Percentiles rank a stretch among this genome's conserved stretches.
phyloP scores from a whole-genome alignment of 768 basidiomycete genomes.

The Boletus rubroflammeus region DNA sequence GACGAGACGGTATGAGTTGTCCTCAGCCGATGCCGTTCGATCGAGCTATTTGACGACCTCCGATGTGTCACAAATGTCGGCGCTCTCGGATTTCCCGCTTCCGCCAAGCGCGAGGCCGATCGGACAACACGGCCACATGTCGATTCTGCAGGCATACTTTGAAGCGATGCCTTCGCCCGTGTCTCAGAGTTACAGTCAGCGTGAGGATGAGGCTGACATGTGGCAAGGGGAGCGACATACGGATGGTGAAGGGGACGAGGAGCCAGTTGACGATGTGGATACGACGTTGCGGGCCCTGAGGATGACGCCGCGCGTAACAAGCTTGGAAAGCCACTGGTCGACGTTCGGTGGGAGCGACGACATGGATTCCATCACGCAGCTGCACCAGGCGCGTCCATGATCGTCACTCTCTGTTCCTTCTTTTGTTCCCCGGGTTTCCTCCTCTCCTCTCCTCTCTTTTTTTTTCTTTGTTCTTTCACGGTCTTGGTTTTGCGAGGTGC shows the following conservation, averaged over 20 bases:
- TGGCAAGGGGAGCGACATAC: background rate
- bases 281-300: conserved; percentile 14
- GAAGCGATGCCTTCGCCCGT: conserved; percentile 20
- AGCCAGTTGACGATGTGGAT: conserved; percentile 11
- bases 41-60: conserved; percentile 66
- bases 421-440: no score
- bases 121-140: conserved; percentile 29
- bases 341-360: conserved; percentile 30
- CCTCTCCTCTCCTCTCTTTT: background rate
- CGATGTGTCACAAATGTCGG: conserved; percentile 59
- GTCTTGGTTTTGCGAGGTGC: conserved; percentile 13
- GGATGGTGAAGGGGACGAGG: conserved; percentile 1
- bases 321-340: conserved; percentile 15
- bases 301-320: background rate
- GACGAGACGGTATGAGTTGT: conserved; percentile 19
- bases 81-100: conserved; percentile 67
- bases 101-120: conserved; percentile 43
- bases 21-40: conserved; percentile 35
- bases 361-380: conserved; percentile 14
- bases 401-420: background rate
- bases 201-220: background rate
- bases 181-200: background rate
- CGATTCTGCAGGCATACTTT: conserved; percentile 45
- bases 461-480: background rate
- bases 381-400: conserved; percentile 17